phyloP scores from a whole-genome alignment of 2,329 filamentous ascomycete species.

The Magnaporthiopsis poae region DNA sequence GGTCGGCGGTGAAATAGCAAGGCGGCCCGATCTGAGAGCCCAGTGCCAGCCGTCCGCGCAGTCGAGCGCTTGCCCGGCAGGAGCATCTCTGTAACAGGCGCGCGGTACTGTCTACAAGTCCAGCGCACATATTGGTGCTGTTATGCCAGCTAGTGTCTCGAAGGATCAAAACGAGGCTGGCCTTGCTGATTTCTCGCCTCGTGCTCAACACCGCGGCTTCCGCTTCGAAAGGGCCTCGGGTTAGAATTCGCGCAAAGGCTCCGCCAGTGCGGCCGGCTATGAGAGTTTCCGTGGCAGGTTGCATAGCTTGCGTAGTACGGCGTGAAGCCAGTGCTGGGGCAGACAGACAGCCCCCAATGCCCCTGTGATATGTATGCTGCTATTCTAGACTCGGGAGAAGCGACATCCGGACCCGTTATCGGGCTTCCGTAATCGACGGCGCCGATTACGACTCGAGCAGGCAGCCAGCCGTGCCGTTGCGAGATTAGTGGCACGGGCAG shows the following conservation, averaged over 20 bases:
- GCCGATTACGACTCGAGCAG: too few species aligned
- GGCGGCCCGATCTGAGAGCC: not conserved
- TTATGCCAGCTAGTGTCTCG: not conserved
- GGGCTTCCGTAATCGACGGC: not conserved
- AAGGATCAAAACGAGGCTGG: not conserved
- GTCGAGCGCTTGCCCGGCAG: not conserved
- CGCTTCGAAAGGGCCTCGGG: too few species aligned
- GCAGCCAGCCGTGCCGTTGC: too few species aligned
- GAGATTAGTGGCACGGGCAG: too few species aligned
- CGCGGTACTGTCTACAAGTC: not conserved
- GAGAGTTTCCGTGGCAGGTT: not conserved
- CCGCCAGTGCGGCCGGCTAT: not conserved
- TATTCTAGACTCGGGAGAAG: not conserved
- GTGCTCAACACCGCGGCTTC: too few species aligned
- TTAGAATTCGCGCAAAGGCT: too few species aligned
- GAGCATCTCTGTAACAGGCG: not conserved
- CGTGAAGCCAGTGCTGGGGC: not conserved
- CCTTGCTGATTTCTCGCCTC: too few species aligned
- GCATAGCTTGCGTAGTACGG: not conserved
- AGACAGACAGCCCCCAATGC: not conserved
- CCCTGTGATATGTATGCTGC: not conserved
- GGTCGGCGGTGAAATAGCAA: too few species aligned
- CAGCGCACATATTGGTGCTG: not conserved
- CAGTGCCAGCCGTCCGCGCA: not conserved
- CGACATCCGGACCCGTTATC: not conserved